Percentiles rank a stretch among this genome's conserved stretches.
These are phyloP conservation scores for Globisporangium megalacanthum DNA, from an alignment of 352 stramenopile species.

Conservation along the genomic window DNA sequence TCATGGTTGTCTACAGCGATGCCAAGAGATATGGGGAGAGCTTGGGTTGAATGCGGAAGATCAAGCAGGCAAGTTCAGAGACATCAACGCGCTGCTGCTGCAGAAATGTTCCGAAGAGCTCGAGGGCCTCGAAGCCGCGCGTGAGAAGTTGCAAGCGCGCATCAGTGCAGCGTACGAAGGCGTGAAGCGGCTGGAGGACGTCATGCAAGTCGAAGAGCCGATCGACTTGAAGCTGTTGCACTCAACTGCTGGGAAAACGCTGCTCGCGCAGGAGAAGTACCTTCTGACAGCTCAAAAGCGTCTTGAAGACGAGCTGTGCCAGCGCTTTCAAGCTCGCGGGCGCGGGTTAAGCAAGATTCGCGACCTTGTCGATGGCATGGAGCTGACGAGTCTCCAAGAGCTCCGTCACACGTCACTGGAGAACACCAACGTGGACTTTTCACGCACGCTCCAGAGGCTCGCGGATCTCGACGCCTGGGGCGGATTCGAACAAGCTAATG, in stretches of 20 bases:
- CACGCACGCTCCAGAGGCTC: constrained; percentile 6
- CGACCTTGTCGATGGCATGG: constrained; percentile 31
- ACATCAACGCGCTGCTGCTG: constrained; percentile 55
- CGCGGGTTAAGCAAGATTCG: constrained; percentile 28
- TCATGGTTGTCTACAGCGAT: constrained; percentile 28
- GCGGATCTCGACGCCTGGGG: constrained; percentile 20
- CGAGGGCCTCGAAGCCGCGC: constrained; percentile 39
- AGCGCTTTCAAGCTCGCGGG: constrained; percentile 30
- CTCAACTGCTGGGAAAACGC: constrained; percentile 25
- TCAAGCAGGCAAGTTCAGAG: constrained; percentile 47
- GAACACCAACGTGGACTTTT: constrained; percentile 16
- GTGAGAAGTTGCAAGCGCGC: constrained; percentile 38
- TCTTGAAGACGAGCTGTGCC: constrained; percentile 38
- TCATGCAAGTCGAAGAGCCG: constrained; percentile 29
- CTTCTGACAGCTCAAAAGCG: constrained; percentile 22
- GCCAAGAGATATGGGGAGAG: constrained; percentile 65
- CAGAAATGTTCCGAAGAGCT: constrained; percentile 59
- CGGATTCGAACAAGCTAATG: constrained; percentile 17
- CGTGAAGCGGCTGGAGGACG: constrained; percentile 40
- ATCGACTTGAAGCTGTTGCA: constrained; percentile 36
- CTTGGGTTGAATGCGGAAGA: constrained; percentile 47
- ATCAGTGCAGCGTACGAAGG: constrained; percentile 31
- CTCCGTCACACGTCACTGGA: constrained; percentile 37
- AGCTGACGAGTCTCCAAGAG: constrained; percentile 28
- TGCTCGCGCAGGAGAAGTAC: constrained; percentile 55